A percentile compares a stretch with the other conserved stretches of the same genome.
Conservation (phyloP, 805 yeast genomes). For the Yamadazyma scolyti region DNA sequence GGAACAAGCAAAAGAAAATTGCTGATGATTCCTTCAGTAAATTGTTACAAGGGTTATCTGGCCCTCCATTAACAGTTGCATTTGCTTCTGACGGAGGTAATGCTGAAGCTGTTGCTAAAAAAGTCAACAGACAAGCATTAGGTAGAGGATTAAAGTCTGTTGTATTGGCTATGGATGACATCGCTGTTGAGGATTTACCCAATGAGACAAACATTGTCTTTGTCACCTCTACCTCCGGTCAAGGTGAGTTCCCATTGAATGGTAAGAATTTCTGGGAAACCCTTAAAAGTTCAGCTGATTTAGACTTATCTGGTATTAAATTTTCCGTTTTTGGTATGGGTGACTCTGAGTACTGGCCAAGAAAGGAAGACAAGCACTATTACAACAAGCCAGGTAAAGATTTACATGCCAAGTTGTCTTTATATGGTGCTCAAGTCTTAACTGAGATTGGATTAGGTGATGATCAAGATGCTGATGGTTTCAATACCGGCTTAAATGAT, state of each 20-base stretch:
- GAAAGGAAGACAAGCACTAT: constrained; percentile 91
- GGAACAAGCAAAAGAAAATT: constrained; percentile 54
- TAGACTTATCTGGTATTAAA: constrained; percentile 58
- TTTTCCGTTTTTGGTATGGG: constrained; percentile 74
- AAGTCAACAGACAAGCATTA: constrained; percentile 72
- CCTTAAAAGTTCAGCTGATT: constrained; percentile 55
- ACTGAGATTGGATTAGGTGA: constrained; percentile 86
- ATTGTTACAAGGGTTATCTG: constrained; percentile 80
- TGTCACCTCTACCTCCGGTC: constrained; percentile 76
- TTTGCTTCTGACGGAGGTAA: constrained; percentile 93
- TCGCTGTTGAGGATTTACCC: constrained; percentile 68
- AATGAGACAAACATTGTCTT: constrained; percentile 67
- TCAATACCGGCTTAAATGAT: constrained; percentile 79
- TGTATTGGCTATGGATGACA: constrained; percentile 67
- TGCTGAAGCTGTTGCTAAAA: constrained; percentile 78
- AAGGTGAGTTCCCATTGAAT: constrained; percentile 83
- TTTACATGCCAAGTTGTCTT: constrained; percentile 56
- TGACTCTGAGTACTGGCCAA: constrained; percentile 91
- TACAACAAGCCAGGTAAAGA: constrained; percentile 90
- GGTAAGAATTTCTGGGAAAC: constrained; percentile 77
- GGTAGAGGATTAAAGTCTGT: constrained; percentile 72
- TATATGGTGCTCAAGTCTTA: constrained; percentile 72
- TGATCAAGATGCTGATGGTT: constrained; percentile 97
- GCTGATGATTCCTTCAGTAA: constrained; percentile 77
- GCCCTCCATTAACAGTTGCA: constrained; percentile 85